phyloP scores from a whole-genome alignment of 768 basidiomycete genomes.

The Mycena kentingensis region DNA sequence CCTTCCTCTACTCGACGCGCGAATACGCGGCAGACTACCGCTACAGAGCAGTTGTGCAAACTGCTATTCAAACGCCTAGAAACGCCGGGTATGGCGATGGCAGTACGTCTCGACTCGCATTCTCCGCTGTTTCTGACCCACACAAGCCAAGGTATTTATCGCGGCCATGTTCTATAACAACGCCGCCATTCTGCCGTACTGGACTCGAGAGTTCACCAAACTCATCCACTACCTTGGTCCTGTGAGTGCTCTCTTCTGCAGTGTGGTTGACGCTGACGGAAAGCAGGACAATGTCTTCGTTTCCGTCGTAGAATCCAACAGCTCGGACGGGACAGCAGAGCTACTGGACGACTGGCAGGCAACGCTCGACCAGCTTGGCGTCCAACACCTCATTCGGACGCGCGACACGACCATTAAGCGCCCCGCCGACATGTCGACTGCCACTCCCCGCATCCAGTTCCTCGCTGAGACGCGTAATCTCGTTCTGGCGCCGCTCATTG shows the following conservation, averaged over 20 bases:
- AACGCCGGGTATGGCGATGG: constrained; percentile 26
- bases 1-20: constrained; percentile 22
- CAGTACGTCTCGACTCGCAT: neutral
- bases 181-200: constrained; percentile 38
- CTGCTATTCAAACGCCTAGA: constrained; percentile 23
- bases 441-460: constrained; percentile 36
- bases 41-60: constrained; percentile 22
- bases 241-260: neutral
- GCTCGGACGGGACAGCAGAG: constrained; percentile 35
- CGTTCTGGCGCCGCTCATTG: constrained; percentile 41
- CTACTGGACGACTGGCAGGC: constrained; percentile 32
- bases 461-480: constrained; percentile 42
- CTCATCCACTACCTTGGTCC: constrained; percentile 41
- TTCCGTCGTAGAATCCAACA: constrained; percentile 31
- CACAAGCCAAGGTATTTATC: constrained; percentile 37
- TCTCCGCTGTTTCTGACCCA: neutral
- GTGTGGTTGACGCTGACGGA: neutral
- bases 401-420: constrained; percentile 28
- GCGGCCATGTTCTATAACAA: constrained; percentile 45
- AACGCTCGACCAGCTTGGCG: constrained; percentile 27
- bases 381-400: constrained; percentile 33
- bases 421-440: constrained; percentile 27
- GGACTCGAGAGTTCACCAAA: constrained; percentile 39
- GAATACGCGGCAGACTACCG: constrained; percentile 30
- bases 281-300: constrained; percentile 39